These are phyloP conservation scores for Heterobasidion irregulare DNA, from an alignment of 1,284 basidiomycete genomes.

Conservation along the genomic window DNA sequence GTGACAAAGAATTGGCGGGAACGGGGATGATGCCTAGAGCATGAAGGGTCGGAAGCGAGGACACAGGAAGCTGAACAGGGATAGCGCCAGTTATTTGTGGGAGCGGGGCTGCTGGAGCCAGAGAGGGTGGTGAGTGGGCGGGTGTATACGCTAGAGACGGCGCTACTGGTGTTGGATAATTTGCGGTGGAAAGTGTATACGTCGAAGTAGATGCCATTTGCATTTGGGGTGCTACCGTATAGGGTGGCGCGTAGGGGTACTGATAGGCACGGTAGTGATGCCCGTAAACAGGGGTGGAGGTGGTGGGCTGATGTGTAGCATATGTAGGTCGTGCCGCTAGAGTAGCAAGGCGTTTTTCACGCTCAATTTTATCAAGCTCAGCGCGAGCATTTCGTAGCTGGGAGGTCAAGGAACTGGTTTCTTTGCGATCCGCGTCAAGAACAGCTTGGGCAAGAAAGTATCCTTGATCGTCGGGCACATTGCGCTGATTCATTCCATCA, in stretches of 20 bases:
- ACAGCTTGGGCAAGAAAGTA: constrained; percentile 53
- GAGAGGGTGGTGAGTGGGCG: constrained; percentile 12
- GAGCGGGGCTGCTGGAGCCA: constrained; percentile 22
- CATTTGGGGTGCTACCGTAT: constrained; percentile 5
- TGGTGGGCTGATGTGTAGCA: constrained; percentile 10
- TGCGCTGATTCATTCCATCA: constrained; percentile 31
- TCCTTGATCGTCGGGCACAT: constrained; percentile 50
- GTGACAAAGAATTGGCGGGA: constrained; percentile 44
- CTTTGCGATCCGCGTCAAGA: constrained; percentile 56
- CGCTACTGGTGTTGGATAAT: neutral
- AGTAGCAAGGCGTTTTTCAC: constrained; percentile 44
- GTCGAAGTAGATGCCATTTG: constrained; percentile 3
- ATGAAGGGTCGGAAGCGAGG: constrained; percentile 58
- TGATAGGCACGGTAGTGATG: constrained; percentile 29
- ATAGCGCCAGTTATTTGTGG: constrained; percentile 40
- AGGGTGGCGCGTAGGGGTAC: constrained; percentile 27
- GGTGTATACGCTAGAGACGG: constrained; percentile 12
- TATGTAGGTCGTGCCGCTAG: constrained; percentile 26
- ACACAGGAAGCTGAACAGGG: constrained; percentile 65
- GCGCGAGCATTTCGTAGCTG: constrained; percentile 53
- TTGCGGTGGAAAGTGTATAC: constrained; percentile 4
- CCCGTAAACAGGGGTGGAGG: constrained; percentile 19
- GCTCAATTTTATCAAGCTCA: constrained; percentile 58
- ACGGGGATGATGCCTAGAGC: constrained; percentile 69
- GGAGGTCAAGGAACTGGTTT: constrained; percentile 42